phyloP scores from a whole-genome alignment of 2,329 filamentous ascomycete genomes.

The Botryotinia convoluta region DNA sequence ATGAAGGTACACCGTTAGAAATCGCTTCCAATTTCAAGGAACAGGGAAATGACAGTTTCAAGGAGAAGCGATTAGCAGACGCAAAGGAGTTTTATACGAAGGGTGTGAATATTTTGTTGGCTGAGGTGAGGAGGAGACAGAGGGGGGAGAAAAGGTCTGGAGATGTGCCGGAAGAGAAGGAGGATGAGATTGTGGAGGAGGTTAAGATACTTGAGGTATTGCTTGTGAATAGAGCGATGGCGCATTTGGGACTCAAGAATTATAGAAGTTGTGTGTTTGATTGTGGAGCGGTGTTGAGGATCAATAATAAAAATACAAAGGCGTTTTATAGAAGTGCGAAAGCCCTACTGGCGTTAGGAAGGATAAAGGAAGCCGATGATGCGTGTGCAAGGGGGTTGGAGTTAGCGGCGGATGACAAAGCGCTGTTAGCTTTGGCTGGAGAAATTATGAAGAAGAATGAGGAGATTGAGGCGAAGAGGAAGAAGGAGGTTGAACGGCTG shows the following conservation, averaged over 20 bases:
- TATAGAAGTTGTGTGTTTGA: slow-evolving; percentile 84
- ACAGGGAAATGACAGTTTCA: slow-evolving; percentile 87
- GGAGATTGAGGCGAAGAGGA: slow-evolving; percentile 53
- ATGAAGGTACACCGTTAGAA: slow-evolving; percentile 86
- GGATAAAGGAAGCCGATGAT: slow-evolving; percentile 76
- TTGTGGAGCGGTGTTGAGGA: slow-evolving; percentile 72
- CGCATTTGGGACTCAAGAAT: slow-evolving; percentile 84
- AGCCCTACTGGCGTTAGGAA: slow-evolving; percentile 76
- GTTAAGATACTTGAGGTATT: slow-evolving; percentile 68
- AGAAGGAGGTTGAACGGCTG: slow-evolving; percentile 54
- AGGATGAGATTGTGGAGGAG: slow-evolving; percentile 47
- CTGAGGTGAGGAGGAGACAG: slow-evolving; percentile 57
- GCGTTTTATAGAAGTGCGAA: slow-evolving; percentile 82
- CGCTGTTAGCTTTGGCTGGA: slow-evolving; percentile 59
- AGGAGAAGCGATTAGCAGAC: slow-evolving; percentile 69
- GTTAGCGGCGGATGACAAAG: slow-evolving; percentile 66
- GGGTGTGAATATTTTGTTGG: slow-evolving; percentile 69
- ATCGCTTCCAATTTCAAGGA: slow-evolving; percentile 83
- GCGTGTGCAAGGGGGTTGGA: slow-evolving; percentile 70
- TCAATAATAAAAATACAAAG: slow-evolving; percentile 82
- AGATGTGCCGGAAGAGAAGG: slow-evolving; percentile 42
- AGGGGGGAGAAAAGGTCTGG: slow-evolving; percentile 43
- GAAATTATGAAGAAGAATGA: slow-evolving; percentile 62
- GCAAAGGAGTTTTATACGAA: slow-evolving; percentile 91
- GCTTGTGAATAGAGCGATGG: slow-evolving; percentile 84